Evolutionary conservation across 148 eudicot genomes (phyloP).

Genomic region (Vaccinium vitisidaea): DNA sequence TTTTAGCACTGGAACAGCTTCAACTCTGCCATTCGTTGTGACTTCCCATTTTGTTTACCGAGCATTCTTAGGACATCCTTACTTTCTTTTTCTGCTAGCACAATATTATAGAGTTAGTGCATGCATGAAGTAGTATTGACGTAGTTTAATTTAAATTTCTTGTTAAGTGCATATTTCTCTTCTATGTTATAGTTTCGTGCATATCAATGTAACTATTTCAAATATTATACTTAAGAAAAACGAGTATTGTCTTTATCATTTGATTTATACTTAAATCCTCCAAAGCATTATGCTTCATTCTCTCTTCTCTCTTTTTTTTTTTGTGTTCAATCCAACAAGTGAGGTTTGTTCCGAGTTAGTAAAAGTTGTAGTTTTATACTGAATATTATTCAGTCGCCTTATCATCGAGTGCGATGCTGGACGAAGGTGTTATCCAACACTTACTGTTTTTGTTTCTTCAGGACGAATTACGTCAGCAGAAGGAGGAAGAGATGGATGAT

Average conservation of each 20-base stretch:
- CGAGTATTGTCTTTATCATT: neutral
- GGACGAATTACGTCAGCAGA: conserved; percentile 96
- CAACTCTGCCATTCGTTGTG: neutral
- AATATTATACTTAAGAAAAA: neutral
- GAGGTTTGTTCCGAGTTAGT: neutral
- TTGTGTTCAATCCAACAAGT: neutral
- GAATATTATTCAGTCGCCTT: conserved; percentile 7
- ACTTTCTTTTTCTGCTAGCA: neutral
- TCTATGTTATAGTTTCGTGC: neutral
- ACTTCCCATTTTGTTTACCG: neutral
- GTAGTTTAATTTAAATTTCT: neutral
- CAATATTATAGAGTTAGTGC: neutral
- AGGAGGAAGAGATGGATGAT: conserved; percentile 97
- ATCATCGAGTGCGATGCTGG: neutral
- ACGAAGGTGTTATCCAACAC: neutral
- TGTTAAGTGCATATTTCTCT: neutral
- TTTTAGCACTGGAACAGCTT: neutral
- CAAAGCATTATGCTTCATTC: neutral
- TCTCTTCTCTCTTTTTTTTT: neutral
- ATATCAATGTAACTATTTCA: neutral
- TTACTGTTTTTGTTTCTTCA: conserved; percentile 27
- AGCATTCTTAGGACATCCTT: neutral
- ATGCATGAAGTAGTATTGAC: neutral
- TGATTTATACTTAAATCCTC: neutral
- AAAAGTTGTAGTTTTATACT: neutral